phyloP scores from a whole-genome alignment of 495 filamentous ascomycete species.

The Hypoxylon crocopeplum region DNA sequence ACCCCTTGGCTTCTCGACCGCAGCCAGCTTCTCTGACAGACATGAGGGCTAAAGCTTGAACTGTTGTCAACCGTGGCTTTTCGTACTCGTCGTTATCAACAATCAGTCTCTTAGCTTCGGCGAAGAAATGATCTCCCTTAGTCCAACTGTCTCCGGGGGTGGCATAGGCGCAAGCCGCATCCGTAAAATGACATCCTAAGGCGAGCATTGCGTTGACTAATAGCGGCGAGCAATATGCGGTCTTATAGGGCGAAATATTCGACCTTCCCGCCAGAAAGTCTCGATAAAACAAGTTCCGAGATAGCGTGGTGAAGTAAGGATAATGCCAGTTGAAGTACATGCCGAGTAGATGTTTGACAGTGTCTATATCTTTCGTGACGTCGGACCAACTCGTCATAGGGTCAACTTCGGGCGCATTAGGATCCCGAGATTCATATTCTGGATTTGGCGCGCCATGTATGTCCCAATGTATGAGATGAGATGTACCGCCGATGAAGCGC shows the following conservation, averaged over 20 bases:
- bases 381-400: conserved; percentile 84
- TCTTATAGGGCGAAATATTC: conserved; percentile 50
- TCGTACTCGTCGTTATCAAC: conserved; percentile 93
- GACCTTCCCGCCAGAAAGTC: conserved; percentile 77
- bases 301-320: conserved; percentile 91
- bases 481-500: conserved; percentile 93
- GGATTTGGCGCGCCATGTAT: conserved; percentile 61
- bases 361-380: conserved; percentile 78
- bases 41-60: conserved; percentile 95
- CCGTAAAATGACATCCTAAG: conserved; percentile 95
- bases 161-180: conserved; percentile 70
- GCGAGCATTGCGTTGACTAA: conserved; percentile 97
- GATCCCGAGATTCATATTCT: conserved; percentile 57
- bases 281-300: conserved; percentile 85
- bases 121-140: conserved; percentile 96
- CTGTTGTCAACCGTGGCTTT: conserved; percentile 87
- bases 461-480: conserved; percentile 79
- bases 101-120: conserved; percentile 89
- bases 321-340: conserved; percentile 99
- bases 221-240: conserved; percentile 83
- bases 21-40: conserved; percentile 96
- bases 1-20: conserved; percentile 92
- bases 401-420: conserved; percentile 58
- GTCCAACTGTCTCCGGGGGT: conserved; percentile 77
- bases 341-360: conserved; percentile 87